phyloP scores from a whole-genome alignment of 371 early-diverging fungal genomes.

The Mucor sp. region DNA sequence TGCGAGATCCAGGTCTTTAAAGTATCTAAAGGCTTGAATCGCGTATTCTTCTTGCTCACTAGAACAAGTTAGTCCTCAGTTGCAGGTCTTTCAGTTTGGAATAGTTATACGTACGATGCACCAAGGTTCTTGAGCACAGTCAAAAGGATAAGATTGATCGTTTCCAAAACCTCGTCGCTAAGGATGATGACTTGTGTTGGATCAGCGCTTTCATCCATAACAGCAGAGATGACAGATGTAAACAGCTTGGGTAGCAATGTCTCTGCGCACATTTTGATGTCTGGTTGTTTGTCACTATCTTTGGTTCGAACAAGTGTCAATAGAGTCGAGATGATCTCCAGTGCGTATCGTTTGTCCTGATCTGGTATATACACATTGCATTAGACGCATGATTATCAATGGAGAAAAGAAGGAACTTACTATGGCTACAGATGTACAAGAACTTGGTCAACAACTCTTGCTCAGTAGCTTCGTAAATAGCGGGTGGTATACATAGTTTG shows the following conservation, averaged over 20 bases:
- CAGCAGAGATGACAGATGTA: background rate
- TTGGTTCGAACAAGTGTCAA: slow-evolving; percentile 46
- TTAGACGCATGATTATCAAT: background rate
- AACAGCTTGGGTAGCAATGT: background rate
- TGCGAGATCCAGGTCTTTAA: background rate
- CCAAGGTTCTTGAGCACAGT: slow-evolving; percentile 5
- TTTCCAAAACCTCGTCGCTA: slow-evolving; percentile 2
- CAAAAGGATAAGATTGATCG: slow-evolving; percentile 4
- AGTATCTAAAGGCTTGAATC: background rate
- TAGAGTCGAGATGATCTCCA: slow-evolving; percentile 46
- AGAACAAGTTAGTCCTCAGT: background rate
- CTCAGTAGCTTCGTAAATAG: slow-evolving; percentile 24
- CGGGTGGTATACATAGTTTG: slow-evolving; percentile 21
- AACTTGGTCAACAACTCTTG: slow-evolving; percentile 36
- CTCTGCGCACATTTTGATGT: slow-evolving; percentile 26
- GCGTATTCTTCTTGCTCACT: slow-evolving; percentile 18
- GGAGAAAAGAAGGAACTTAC: slow-evolving; percentile 10
- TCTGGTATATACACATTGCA: slow-evolving; percentile 10
- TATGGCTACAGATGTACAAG: slow-evolving; percentile 28
- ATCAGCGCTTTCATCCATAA: background rate
- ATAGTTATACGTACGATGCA: slow-evolving; percentile 4
- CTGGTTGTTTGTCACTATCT: slow-evolving; percentile 36
- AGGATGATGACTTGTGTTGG: background rate
- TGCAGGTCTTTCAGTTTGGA: background rate
- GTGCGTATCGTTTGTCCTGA: slow-evolving; percentile 37